Base-by-base conservation (phyloP, 371 early-diverging fungal genomes). In the Apophysomyces elegans region DNA sequence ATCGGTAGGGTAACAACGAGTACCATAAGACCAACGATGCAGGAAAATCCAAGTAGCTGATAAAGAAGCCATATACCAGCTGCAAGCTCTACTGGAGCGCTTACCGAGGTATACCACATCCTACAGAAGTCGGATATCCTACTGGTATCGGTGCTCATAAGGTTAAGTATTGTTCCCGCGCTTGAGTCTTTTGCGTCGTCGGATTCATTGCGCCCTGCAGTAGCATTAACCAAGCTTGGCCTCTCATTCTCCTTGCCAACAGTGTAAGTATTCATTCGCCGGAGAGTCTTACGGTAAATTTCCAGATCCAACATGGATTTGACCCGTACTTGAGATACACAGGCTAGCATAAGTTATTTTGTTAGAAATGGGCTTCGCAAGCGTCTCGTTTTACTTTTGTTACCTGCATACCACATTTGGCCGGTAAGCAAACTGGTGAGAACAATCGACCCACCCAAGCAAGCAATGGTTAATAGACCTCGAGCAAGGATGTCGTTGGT, bases 121-220 rank as follows among this genome's bases (percentile, higher is more conserved):
- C 83, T 79, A 54, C 77, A 63, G 26, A 86, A 78, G 16, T 84
- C 81, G 9, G 86, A 75, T 26, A 96, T 80, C 46, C 92, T 85
- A 44, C 83, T 79, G 5, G 90, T 70, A 67, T 97, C 96, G 1
- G 94, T 90, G n/a, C 95, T 90, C 75, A 96, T 90, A 61, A 97
- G 69, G 70, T 93, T 96, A 68, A 91, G 91, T 61, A 96, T 84
- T 32, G 86, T 87, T 26, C 96, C 96, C 5, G 84, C 75, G 2
- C 79, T 77, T n/a, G 84, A 75, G 6, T 73, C 72, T 2, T 72
- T 65, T 38, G 74, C 76, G 13, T 74, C 73, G 4, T 71, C 70
- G 13, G 41, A 8, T 56, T 68, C 62, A 26, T 26, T 5, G 78
- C 73, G 36, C 72, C 73, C 0, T 67, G 0, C 32, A 26, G 32